Percentiles rank a stretch among this genome's conserved stretches.
These are phyloP conservation scores for Rutidosis leptorrhynchoides DNA, from an alignment of 129 eudicot species.

Conservation along the genomic window DNA sequence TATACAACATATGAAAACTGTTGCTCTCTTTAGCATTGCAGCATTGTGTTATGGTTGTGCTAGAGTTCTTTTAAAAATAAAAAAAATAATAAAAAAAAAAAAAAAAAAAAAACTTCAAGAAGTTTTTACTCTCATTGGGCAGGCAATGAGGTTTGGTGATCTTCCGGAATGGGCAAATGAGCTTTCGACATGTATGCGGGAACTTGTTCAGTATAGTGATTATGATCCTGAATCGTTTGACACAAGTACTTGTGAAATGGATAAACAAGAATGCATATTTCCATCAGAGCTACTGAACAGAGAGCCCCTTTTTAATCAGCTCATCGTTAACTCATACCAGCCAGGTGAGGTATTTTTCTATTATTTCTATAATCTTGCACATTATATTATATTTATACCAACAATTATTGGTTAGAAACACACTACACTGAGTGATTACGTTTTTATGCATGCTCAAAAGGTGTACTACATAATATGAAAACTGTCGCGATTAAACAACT, in stretches of 20 bases:
- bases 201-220: constrained; percentile 38
- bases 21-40: background rate
- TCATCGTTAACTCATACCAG: constrained; percentile 74
- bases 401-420: background rate
- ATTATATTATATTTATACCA: background rate
- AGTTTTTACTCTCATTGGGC: constrained; percentile 31
- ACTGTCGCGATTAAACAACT: background rate
- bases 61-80: too few species aligned
- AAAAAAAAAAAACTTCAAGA: too few species aligned
- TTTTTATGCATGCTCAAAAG: background rate
- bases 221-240: constrained; percentile 34
- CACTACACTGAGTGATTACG: background rate
- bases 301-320: constrained; percentile 88
- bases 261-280: constrained; percentile 39
- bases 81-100: too few species aligned
- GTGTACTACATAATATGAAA: background rate
- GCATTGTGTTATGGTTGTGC: background rate
- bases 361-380: background rate
- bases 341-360: constrained; percentile 84
- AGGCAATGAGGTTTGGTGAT: constrained; percentile 99
- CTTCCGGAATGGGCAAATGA: constrained; percentile 87
- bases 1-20: background rate
- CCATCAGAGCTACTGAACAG: constrained; percentile 62
- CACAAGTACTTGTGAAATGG: constrained; percentile 16
- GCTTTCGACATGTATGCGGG: constrained; percentile 52